A percentile compares a stretch with the other conserved stretches of the same genome.
Conservation (phyloP, 768 basidiomycete genomes). For the Suillus brevipes region DNA sequence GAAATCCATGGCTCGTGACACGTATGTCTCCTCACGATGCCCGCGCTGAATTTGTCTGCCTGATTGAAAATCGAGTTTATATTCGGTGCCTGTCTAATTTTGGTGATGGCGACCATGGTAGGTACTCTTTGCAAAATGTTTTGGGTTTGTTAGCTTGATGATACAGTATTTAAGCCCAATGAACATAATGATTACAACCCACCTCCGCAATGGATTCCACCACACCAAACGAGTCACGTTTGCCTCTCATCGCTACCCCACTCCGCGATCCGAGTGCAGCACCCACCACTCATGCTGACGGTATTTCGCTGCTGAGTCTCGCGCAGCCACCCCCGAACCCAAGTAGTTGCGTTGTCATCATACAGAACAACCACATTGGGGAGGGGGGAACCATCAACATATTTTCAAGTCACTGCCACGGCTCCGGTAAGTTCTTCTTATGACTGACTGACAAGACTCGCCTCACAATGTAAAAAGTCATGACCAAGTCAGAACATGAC, state of each 20-base stretch:
- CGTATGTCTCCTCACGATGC: too few relatives aligned
- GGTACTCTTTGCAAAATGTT: too few relatives aligned
- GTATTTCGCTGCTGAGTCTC: background rate
- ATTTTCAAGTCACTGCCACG: background rate
- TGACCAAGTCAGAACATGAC: background rate
- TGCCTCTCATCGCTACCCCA: background rate
- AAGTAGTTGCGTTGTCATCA: background rate
- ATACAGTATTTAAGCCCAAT: background rate
- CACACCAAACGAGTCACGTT: background rate
- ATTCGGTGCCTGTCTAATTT: too few relatives aligned
- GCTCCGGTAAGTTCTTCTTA: background rate
- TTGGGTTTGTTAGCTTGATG: too few relatives aligned
- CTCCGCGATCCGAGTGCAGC: background rate
- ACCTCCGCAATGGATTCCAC: background rate
- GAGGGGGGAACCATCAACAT: constrained; percentile 5
- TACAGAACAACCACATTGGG: background rate
- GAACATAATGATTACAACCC: background rate
- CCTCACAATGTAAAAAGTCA: background rate
- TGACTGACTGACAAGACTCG: background rate
- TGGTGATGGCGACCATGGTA: too few relatives aligned
- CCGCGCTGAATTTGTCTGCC: too few relatives aligned
- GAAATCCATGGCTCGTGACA: too few relatives aligned
- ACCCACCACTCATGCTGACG: too few relatives aligned
- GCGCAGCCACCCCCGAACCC: background rate
- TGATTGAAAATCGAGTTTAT: too few relatives aligned